These are phyloP conservation scores for Cladosporium cucumerinum DNA, from an alignment of 2,329 filamentous ascomycete species.

Conservation along the genomic window DNA sequence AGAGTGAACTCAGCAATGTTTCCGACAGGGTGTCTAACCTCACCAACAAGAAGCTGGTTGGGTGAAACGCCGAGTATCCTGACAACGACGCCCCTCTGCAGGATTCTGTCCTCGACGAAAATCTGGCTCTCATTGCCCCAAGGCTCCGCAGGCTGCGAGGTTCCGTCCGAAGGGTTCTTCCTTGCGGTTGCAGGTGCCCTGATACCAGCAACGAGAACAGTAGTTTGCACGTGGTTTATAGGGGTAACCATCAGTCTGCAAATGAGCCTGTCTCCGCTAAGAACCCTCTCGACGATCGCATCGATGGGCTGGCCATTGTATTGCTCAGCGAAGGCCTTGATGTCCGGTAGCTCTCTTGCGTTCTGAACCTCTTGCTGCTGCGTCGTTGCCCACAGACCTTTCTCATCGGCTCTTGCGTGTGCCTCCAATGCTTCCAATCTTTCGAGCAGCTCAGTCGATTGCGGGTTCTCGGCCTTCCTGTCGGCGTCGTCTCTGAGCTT, in stretches of 20 bases:
- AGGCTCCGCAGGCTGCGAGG: constrained; percentile 80
- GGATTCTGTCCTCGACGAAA: constrained; percentile 80
- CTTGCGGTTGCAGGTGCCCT: constrained; percentile 87
- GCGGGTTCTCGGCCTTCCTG: constrained; percentile 81
- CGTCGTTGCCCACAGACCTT: constrained; percentile 74
- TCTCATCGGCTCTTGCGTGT: constrained; percentile 71
- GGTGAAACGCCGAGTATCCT: constrained; percentile 82
- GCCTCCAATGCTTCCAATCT: constrained; percentile 73
- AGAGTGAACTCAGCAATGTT: constrained; percentile 92
- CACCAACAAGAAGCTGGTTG: constrained; percentile 86
- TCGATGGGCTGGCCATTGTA: constrained; percentile 85
- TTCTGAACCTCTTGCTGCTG: constrained; percentile 67
- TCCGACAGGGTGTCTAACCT: constrained; percentile 77
- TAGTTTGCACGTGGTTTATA: constrained; percentile 81
- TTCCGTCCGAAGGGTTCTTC: constrained; percentile 71
- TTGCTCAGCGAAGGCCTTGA: constrained; percentile 70
- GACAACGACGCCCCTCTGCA: constrained; percentile 81
- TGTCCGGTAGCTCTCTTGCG: constrained; percentile 74
- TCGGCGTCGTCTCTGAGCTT: constrained; percentile 93
- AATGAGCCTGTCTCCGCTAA: constrained; percentile 86
- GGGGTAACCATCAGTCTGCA: constrained; percentile 76
- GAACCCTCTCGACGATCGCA: constrained; percentile 77
- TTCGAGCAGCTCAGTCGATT: constrained; percentile 67
- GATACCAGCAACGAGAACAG: constrained; percentile 85
- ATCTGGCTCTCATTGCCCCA: constrained; percentile 83